phyloP scores from a whole-genome alignment of 176 grass and related monocot genomes.

The Aegilops longissima region DNA sequence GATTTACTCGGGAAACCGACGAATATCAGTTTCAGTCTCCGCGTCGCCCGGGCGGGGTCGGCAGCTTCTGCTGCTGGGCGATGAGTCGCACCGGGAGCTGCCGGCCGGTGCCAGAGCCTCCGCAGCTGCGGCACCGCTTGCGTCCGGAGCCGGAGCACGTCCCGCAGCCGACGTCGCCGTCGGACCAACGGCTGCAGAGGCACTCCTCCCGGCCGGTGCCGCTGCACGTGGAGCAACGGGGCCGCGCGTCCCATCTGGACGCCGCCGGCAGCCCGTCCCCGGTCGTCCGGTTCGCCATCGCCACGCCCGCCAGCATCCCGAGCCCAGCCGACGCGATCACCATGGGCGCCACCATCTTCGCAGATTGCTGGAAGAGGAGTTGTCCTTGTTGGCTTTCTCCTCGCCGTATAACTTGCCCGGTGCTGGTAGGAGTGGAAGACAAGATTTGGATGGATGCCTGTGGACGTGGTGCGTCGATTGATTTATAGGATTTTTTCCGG shows the following conservation, averaged over 20 bases:
- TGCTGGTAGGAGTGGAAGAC: no score
- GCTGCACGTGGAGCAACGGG: constrained; percentile 75
- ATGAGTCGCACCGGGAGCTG: constrained; percentile 55
- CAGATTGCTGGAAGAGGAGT: neutral
- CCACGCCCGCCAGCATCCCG: constrained; percentile 75
- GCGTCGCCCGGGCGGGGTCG: neutral
- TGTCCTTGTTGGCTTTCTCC: no score
- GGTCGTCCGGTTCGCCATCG: constrained; percentile 59
- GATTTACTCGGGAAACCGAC: neutral
- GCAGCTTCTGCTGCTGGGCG: constrained; percentile 20
- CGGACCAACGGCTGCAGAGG: constrained; percentile 87
- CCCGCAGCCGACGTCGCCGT: constrained; percentile 81
- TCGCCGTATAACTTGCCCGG: neutral
- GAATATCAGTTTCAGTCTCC: neutral
- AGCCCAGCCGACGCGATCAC: constrained; percentile 78
- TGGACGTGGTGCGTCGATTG: neutral
- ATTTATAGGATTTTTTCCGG: constrained; percentile 19
- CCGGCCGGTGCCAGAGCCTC: constrained; percentile 69
- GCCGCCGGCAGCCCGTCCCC: constrained; percentile 33
- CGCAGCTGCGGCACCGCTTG: constrained; percentile 80
- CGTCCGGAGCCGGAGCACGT: constrained; percentile 74
- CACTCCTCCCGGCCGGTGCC: constrained; percentile 75
- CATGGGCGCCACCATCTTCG: constrained; percentile 51
- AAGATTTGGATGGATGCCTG: no score
- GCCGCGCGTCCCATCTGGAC: constrained; percentile 42